Evolutionary conservation across 108 stramenopile species (phyloP).

Genomic region (Stephanodiscus triporus): DNA sequence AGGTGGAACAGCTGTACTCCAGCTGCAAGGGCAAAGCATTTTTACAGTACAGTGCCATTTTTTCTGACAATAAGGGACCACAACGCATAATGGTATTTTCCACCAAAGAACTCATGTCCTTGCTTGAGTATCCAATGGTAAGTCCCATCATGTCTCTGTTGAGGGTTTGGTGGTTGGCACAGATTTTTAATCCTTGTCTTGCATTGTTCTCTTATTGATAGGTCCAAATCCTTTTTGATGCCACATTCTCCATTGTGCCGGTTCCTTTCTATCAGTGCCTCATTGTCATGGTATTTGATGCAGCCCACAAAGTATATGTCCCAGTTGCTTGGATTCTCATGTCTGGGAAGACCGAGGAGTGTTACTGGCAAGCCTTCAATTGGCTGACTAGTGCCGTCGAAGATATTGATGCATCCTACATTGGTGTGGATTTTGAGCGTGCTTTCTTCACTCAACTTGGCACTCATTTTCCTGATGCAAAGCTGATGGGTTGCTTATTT

Average conservation of each 20-base stretch:
- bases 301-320: conserved; percentile 2
- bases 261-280: conserved; percentile 23
- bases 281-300: conserved; percentile 19
- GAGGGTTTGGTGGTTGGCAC: not conserved
- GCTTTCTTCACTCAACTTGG: not conserved
- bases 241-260: conserved; percentile 5
- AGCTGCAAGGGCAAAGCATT: too few species aligned
- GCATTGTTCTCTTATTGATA: not conserved
- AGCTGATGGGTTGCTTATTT: conserved; percentile 7
- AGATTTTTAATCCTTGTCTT: not conserved
- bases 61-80: too few species aligned
- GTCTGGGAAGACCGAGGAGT: conserved; percentile 21
- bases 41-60: too few species aligned
- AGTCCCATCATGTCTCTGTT: too few species aligned
- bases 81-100: too few species aligned
- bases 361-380: conserved; percentile 23
- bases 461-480: not conserved
- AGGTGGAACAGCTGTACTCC: too few species aligned
- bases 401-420: not conserved
- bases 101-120: too few species aligned
- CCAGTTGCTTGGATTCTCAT: conserved; percentile 22
- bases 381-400: conserved; percentile 10
- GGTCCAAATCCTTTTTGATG: conserved; percentile 17
- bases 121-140: too few species aligned
- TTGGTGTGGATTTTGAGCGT: conserved; percentile 20